Conservation (phyloP, 140 eudicot genomes). For the Anethum foeniculum region DNA sequence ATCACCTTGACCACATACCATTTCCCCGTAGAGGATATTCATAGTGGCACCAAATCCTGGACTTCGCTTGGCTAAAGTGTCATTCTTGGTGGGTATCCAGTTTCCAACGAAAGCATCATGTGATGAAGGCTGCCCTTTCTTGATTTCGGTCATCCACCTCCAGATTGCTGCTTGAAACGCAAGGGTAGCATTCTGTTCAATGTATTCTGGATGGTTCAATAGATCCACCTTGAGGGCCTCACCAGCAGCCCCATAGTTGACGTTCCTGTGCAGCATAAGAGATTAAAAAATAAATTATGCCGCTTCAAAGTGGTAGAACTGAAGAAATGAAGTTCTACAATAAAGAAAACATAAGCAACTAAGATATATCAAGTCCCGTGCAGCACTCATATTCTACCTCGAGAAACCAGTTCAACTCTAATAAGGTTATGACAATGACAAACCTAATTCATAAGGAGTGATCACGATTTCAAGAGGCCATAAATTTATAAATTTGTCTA, state of each 20-base stretch:
- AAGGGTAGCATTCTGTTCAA: slow-evolving; percentile 88
- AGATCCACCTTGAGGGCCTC: slow-evolving; percentile 65
- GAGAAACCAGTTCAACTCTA: neutral
- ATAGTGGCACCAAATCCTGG: slow-evolving; percentile 89
- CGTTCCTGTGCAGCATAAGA: slow-evolving; percentile 45
- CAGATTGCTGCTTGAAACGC: slow-evolving; percentile 96
- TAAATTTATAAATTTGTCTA: neutral
- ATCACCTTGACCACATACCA: slow-evolving; percentile 75
- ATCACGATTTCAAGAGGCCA: neutral
- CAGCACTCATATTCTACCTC: neutral
- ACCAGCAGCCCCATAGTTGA: slow-evolving; percentile 68
- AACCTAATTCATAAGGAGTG: neutral
- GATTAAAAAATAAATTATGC: neutral
- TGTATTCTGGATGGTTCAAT: slow-evolving; percentile 80
- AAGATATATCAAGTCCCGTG: neutral
- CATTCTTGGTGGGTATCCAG: slow-evolving; percentile 86
- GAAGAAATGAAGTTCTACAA: neutral
- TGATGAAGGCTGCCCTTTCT: slow-evolving; percentile 71
- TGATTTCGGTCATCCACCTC: slow-evolving; percentile 72
- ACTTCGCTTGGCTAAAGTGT: slow-evolving; percentile 49
- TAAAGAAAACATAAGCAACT: neutral
- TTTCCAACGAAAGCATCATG: slow-evolving; percentile 74
- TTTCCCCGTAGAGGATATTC: slow-evolving; percentile 75
- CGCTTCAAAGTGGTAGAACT: neutral
- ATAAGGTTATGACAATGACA: neutral